These are phyloP conservation scores for Tetragonia tetragonoides DNA, from an alignment of 148 eudicot species.

Conservation along the genomic window DNA sequence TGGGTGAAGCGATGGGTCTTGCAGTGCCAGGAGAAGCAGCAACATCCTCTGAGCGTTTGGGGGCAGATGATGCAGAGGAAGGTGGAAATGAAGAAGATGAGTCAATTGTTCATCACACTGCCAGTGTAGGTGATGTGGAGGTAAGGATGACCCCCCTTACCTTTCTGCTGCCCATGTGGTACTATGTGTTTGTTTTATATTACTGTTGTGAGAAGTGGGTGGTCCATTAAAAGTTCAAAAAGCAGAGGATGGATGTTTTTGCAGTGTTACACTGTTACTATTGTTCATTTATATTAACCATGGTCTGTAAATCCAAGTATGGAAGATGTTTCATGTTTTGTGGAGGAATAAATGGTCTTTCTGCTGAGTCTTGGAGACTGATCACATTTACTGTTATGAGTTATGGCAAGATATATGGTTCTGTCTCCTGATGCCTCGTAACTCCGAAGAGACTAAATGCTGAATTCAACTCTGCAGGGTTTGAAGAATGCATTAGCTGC, in stretches of 20 bases:
- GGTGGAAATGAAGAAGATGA: conserved; percentile 83
- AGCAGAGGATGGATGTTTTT: too few relatives aligned
- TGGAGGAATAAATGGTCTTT: not conserved
- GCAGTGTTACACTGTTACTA: not conserved
- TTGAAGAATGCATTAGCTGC: conserved; percentile 70
- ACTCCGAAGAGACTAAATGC: not conserved
- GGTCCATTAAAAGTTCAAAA: not conserved
- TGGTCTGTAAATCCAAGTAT: not conserved
- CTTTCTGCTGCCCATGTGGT: not conserved
- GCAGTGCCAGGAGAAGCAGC: conserved; percentile 66
- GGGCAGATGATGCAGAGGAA: conserved; percentile 68
- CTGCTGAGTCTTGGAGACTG: not conserved
- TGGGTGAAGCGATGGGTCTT: conserved; percentile 98
- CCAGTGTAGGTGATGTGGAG: conserved; percentile 89
- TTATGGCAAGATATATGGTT: not conserved
- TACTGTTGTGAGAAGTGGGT: not conserved
- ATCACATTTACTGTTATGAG: not conserved
- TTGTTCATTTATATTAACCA: not conserved
- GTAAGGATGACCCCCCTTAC: conserved; percentile 31
- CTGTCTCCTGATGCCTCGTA: not conserved
- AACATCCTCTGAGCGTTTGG: conserved; percentile 51
- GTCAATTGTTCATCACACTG: conserved; percentile 92
- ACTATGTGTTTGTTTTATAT: not conserved
- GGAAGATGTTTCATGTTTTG: not conserved
- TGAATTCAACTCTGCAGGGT: conserved; percentile 38